Base-by-base conservation (phyloP, 108 stramenopile genomes). In the Thalassiosira profunda region DNA sequence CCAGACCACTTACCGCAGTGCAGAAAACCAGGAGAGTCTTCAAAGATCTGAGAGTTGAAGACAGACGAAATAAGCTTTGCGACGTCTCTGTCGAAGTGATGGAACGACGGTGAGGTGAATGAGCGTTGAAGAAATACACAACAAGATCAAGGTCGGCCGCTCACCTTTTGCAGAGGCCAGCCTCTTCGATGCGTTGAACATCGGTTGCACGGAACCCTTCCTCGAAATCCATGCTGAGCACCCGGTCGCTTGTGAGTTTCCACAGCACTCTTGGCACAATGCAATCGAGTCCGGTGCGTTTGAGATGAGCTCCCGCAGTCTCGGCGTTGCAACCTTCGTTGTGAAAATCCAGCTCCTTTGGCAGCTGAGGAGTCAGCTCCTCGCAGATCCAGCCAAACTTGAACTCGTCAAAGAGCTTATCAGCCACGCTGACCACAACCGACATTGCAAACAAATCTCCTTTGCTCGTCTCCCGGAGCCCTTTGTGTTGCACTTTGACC, bases 161-260 rank as follows among this genome's bases (percentile, higher is more conserved):
- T 58, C 68, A 84, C 69, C 59, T 33, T 59, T 74, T 76, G 21
- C 70, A 61, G 15, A 95, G 56, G 0, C 86, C 87, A 9, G 75
- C 76, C 5, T 68, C 70, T 58, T 82, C 72, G 11, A 97, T 86
- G 28, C 76, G 72, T 30, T 87, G 74, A 9, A 82, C 49, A 60
- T 97, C 91, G 1, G 96, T 97, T 2, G 91, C 85, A 17, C 81
- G 80, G 46, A 93, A 89, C 0, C 98, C 98, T 65, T 96, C 92
- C 78, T 96, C 95, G 67, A 96, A 98, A 43, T 84, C 80, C 98
- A 98, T 98, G n/a, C 88, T 90, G 26, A 98, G 74, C 3, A 98
- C 92, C 44, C 96, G 67, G 7, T 71, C 47, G n/a, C 89, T 75
- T 1, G 89, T 85, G 23, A 41, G 49, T 23, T 84, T 63, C 86